Conservation (phyloP, 768 basidiomycete genomes). For the Podaxis mareebaensis region DNA sequence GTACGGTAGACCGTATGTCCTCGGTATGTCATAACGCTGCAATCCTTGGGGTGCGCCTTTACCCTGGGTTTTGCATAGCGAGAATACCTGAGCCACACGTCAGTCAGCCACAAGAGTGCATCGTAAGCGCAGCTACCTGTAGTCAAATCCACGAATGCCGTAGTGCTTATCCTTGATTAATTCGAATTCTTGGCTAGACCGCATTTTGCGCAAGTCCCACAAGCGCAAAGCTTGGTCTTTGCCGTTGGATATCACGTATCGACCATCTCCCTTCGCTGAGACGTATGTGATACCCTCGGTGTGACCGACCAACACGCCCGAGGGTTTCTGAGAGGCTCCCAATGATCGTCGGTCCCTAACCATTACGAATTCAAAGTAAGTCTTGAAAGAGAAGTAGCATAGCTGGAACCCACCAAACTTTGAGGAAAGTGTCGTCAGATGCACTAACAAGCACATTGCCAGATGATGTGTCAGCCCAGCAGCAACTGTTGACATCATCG, state of each 20-base stretch:
- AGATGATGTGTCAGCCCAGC: constrained; percentile 91
- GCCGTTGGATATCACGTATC: constrained; percentile 93
- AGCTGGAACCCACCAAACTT: constrained; percentile 77
- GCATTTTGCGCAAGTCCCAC: constrained; percentile 96
- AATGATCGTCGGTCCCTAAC: constrained; percentile 59
- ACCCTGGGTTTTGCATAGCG: constrained; percentile 64
- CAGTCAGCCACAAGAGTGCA: constrained; percentile 5
- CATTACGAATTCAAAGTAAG: constrained; percentile 23
- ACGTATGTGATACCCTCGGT: constrained; percentile 96
- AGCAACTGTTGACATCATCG: constrained; percentile 94
- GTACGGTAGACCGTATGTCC: constrained; percentile 91
- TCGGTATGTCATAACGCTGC: constrained; percentile 93
- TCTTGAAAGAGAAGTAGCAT: constrained; percentile 46
- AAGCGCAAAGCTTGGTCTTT: constrained; percentile 92
- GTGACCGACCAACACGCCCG: constrained; percentile 92
- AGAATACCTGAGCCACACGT: constrained; percentile 46
- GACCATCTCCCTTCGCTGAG: constrained; percentile 93
- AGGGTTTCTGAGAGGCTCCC: constrained; percentile 67
- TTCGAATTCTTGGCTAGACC: constrained; percentile 69
- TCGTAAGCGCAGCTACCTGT: constrained; percentile 54
- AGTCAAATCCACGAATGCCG: constrained; percentile 70
- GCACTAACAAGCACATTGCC: constrained; percentile 95
- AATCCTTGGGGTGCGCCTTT: constrained; percentile 79
- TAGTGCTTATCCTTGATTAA: constrained; percentile 47
- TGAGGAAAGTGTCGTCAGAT: constrained; percentile 91